Base-by-base conservation (phyloP, 2,329 filamentous ascomycete species). In the Beauveria brongniartii region DNA sequence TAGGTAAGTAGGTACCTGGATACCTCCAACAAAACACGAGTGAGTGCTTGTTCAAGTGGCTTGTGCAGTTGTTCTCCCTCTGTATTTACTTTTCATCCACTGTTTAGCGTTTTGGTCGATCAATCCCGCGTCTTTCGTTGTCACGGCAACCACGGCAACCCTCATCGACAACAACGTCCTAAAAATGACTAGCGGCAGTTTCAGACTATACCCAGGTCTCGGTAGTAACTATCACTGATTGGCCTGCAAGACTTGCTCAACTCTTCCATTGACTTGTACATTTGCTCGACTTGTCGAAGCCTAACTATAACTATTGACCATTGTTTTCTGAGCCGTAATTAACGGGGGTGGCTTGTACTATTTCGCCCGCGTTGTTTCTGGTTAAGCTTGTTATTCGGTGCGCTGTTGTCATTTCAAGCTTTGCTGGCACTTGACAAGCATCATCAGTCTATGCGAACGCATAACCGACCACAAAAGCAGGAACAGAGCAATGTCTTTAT, bases 131-230 rank as follows among this genome's bases (percentile, higher is more conserved):
- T 51, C 6, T 10, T 10, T 24, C 28, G 59, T 61, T 61, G 59
- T 55, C 59, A 51, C 52, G 59, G 59, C 52, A 61, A 61, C 58
- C 12, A 47, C 16, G 22, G 9, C 28, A 54, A 28, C 37, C 22
- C 8, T 8, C 14, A n/a, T 18, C 9, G 51, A 14, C 41, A 30
- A 20, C 34, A 37, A 37, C 14, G 34, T 16, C 24, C 28, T 5
- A 52, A 55, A 40, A 5, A 37, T 7, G 20, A 26, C 51, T 61
- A 61, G 59, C 34, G 59, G 52, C 59, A 53, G 59, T 61, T 61
- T 61, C 59, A 61, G 58, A 61, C 43, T 61, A 28, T 30, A 20
- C 40, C 43, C 34, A 16, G 18, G 12, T 61, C 51, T 47, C 30
- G 28, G 34, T 37, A 37, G 4, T 37, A 14, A 37, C 12, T 37